These are phyloP conservation scores for Trichoderma asperelloides DNA, from an alignment of 495 filamentous ascomycete species.

Conservation along the genomic window DNA sequence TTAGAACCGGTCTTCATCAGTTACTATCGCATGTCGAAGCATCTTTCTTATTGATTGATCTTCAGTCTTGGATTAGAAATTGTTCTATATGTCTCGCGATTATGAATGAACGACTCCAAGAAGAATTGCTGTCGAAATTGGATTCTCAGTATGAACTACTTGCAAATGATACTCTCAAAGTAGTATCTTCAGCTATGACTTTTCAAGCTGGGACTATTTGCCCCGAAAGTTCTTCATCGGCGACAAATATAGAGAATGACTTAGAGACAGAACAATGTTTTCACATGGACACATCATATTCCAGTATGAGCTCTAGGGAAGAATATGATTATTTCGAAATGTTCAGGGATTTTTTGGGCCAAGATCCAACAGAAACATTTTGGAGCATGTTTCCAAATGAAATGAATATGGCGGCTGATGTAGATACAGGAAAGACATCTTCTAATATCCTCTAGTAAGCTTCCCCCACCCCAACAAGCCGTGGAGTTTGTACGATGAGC, in stretches of 20 bases:
- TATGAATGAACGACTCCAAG: not conserved
- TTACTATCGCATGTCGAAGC: not conserved
- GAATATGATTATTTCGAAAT: not conserved
- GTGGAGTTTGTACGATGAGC: not conserved
- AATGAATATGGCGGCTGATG: not conserved
- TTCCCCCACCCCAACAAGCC: too few relatives aligned
- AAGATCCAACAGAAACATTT: not conserved
- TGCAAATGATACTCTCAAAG: not conserved
- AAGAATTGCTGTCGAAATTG: not conserved
- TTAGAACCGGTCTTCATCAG: not conserved
- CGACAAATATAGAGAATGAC: not conserved
- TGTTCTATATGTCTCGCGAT: not conserved
- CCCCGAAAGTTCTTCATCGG: not conserved
- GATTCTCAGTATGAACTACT: not conserved
- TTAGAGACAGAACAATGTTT: not conserved
- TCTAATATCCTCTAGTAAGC: too few relatives aligned
- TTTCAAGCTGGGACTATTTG: not conserved
- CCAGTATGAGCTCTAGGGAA: not conserved
- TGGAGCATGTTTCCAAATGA: not conserved
- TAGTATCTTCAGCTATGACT: not conserved
- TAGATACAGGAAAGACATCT: too few relatives aligned
- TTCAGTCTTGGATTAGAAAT: not conserved
- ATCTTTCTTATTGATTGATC: not conserved
- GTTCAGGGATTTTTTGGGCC: not conserved
- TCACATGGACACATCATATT: not conserved